Percentiles rank a stretch among this genome's conserved stretches.
Conservation (phyloP, 306 rosid genomes). For the Quercus suber region DNA sequence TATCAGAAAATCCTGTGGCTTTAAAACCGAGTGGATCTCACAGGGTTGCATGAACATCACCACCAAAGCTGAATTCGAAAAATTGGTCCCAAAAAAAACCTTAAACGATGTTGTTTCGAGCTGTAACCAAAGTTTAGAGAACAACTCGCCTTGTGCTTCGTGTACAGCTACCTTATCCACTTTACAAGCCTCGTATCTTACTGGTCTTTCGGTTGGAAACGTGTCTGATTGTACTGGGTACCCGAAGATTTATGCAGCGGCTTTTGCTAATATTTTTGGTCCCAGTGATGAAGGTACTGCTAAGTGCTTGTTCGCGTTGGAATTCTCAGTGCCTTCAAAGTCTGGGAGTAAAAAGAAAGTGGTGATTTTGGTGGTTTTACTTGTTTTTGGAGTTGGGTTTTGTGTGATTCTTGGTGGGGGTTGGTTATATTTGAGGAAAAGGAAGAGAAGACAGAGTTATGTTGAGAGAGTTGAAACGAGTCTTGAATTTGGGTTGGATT, state of each 20-base stretch:
- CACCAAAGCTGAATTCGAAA: conserved; percentile 41
- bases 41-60: conserved; percentile 78
- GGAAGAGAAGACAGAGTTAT: neutral
- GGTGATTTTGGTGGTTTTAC: conserved; percentile 33
- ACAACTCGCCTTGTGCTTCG: conserved; percentile 65
- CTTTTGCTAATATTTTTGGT: conserved; percentile 42
- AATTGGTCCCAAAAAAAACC: neutral
- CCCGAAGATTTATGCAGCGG: conserved; percentile 64
- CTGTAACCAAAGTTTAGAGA: conserved; percentile 53
- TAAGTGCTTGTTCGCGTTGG: conserved; percentile 51
- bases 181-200: conserved; percentile 32
- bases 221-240: conserved; percentile 55
- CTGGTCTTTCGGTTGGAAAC: conserved; percentile 42
- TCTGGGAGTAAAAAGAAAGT: conserved; percentile 20
- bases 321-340: conserved; percentile 16
- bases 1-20: conserved; percentile 44
- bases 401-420: conserved; percentile 21
- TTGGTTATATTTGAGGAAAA: conserved; percentile 32
- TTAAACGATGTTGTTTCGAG: conserved; percentile 5
- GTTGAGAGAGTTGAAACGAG: conserved; percentile 30
- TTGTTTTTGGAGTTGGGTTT: conserved; percentile 32
- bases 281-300: conserved; percentile 55
- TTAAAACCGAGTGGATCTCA: conserved; percentile 48
- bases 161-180: conserved; percentile 45
- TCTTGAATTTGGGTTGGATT: conserved; percentile 52